Conservation (phyloP, 495 filamentous ascomycete genomes). For the Penicillium flavigenum region DNA sequence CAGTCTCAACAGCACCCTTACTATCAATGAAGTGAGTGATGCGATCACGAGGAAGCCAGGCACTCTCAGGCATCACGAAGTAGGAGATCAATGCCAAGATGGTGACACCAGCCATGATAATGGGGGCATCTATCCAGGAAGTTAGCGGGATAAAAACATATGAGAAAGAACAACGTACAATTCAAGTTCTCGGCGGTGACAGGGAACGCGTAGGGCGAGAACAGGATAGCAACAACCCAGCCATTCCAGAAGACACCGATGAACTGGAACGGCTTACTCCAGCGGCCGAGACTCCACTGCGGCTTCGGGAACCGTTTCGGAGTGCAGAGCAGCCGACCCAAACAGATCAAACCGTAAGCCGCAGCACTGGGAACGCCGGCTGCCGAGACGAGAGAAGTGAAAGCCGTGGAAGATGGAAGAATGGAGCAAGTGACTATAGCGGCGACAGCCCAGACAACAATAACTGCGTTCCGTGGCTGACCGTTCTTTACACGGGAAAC, state of each 20-base stretch:
- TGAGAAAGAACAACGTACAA: slow-evolving; percentile 31
- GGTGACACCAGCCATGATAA: slow-evolving; percentile 51
- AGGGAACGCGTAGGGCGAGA: slow-evolving; percentile 48
- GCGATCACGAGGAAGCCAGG: slow-evolving; percentile 45
- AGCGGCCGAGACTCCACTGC: slow-evolving; percentile 43
- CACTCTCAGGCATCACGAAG: slow-evolving; percentile 49
- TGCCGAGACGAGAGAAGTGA: slow-evolving; percentile 54
- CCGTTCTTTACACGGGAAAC: slow-evolving; percentile 51
- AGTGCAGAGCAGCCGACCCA: slow-evolving; percentile 50
- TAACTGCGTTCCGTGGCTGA: slow-evolving; percentile 55
- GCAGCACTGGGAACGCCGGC: slow-evolving; percentile 53
- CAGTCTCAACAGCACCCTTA: slow-evolving; percentile 37
- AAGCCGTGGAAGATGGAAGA: slow-evolving; percentile 52
- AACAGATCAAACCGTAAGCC: slow-evolving; percentile 54
- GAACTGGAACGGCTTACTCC: slow-evolving; percentile 50
- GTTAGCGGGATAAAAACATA: slow-evolving; percentile 2
- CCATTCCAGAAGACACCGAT: slow-evolving; percentile 52
- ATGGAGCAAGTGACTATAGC: slow-evolving; percentile 53
- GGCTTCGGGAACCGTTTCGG: slow-evolving; percentile 47
- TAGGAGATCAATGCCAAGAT: slow-evolving; percentile 49
- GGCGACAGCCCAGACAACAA: slow-evolving; percentile 52
- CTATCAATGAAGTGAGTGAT: slow-evolving; percentile 48
- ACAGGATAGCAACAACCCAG: slow-evolving; percentile 50
- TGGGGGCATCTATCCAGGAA: slow-evolving; percentile 40
- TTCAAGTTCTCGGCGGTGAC: slow-evolving; percentile 47